phyloP scores from a whole-genome alignment of 371 early-diverging fungal species.

The Rhizomucor miehei region DNA sequence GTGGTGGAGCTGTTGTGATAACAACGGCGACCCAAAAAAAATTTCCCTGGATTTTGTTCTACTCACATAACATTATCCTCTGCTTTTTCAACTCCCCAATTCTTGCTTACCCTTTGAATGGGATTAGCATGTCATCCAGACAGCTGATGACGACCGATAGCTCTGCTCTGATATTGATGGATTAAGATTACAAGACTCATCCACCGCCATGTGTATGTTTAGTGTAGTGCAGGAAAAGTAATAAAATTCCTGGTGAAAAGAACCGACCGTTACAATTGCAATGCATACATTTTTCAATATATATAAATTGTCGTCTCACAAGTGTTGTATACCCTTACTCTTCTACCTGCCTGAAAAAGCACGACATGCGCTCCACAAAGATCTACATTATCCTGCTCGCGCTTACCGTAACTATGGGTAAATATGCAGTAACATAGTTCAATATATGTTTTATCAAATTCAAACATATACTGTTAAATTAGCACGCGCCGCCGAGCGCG shows the following conservation, averaged over 20 bases:
- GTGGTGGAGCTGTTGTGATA: no score
- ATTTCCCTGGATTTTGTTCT: no score
- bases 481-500: conserved; percentile 12
- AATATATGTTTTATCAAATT: not conserved
- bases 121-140: no score
- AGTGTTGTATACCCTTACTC: not conserved
- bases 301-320: not conserved
- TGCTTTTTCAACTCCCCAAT: no score
- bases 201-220: not conserved
- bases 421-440: not conserved
- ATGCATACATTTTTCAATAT: conserved; percentile 1
- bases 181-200: no score
- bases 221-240: not conserved
- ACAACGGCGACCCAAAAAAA: no score
- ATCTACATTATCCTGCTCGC: conserved; percentile 10
- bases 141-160: no score
- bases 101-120: no score
- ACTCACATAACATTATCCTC: no score
- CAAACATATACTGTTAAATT: not conserved
- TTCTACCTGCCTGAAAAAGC: not conserved
- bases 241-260: conserved; percentile 1
- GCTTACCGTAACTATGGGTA: conserved; percentile 13
- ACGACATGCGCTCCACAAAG: conserved; percentile 12
- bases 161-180: no score
- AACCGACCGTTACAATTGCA: not conserved